Base-by-base conservation (phyloP, 805 yeast genomes). In the Kodamaea neixiangensis region DNA sequence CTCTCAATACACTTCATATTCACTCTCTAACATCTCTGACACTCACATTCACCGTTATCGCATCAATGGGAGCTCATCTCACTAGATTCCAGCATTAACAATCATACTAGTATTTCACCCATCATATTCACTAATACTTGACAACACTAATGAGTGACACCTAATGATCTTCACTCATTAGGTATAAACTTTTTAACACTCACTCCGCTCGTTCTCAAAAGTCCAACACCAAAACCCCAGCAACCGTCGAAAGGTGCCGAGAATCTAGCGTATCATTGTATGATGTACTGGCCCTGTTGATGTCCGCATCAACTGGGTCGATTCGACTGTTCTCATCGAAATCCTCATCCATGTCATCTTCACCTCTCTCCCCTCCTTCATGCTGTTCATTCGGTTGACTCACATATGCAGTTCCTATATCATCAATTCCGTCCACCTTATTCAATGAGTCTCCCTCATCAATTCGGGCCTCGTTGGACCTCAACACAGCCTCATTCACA, bases 181-280 rank as follows among this genome's bases (percentile, higher is more conserved):
- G n/a, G n/a, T n/a, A n/a, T n/a, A n/a, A n/a, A n/a, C 17, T 37
- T 18, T 5, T 37, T 37, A 34, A 15, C n/a, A 5, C 45, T 13
- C 9, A 14, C 20, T 14, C 5, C 35, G 15, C 13, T 7, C 22
- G n/a, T 7, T 14, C 44, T 40, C 43, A 83, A 58, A 83, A 83
- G 58, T 83, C 88, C 55, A 83, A 57, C 15, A 81, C 73, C 34
- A 83, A 65, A 33, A 82, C 64, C 1, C 88, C 88, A 2, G 85
- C 80, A 17, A 83, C 68, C 18, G 77, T 78, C 17, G 78, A 75
- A 45, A 83, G 59, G 64, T 83, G 85, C 39, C 80, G 71, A 2
- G 82, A 71, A 58, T 83, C 86, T 46, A 83, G 59, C 9, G 72
- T 71, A 48, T 69, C 68, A 51, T 62, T 64, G 7, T 56, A 44